Evolutionary conservation across 192 early-diverging fungal species (phyloP), one percentile per base, ranked within the genome.

Genomic region (Thamnidium elegans): DNA sequence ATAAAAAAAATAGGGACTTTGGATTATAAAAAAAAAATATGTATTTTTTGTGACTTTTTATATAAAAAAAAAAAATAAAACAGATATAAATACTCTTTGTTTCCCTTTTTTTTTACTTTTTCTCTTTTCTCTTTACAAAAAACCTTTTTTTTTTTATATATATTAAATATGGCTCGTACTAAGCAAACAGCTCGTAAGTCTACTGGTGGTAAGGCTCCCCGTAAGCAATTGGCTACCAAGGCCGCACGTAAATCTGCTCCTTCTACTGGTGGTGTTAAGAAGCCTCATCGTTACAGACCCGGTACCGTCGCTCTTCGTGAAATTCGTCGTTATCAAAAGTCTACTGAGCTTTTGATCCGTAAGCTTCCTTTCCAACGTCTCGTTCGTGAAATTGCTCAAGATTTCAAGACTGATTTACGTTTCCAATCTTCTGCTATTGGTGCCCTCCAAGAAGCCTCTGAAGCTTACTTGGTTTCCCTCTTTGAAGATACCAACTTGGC

Each of bases 341-440:
- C 93, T 59, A 95, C 95, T 58, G 92, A 97, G 81, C 84, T 95
- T 55, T 85, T 94, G 65, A 94, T 94, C 78, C 90, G 93, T 80
- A 92, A 95, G 83, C 81, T 90, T 54, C 94, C 91, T 55, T 95
- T 94, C 90, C 92, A 93, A 85, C 89, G 93, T 72, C 88, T 99
- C 50, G 95, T 99, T 23, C 90, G 95, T 79, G 97, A 99, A 83
- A 99, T 99, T 68, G 94, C 95, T 59, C 97, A 99, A 83, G 95
- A 99, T 80, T 98, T 96, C 84, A 98, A 99, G 87, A 97, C 97
- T 43, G 96, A 97, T 74, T 83, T 99, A 50, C 94, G 96, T 68
- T 98, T 98, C 92, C 96, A 98, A 87, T 94, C 92, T 63, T 96
- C 95, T 53, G 97, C 97, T 72, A 98, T 99, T 67, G 96, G 94